Evolutionary conservation across 352 stramenopile genomes (phyloP).

Genomic region (Phytopythium cucurbitacearum): DNA sequence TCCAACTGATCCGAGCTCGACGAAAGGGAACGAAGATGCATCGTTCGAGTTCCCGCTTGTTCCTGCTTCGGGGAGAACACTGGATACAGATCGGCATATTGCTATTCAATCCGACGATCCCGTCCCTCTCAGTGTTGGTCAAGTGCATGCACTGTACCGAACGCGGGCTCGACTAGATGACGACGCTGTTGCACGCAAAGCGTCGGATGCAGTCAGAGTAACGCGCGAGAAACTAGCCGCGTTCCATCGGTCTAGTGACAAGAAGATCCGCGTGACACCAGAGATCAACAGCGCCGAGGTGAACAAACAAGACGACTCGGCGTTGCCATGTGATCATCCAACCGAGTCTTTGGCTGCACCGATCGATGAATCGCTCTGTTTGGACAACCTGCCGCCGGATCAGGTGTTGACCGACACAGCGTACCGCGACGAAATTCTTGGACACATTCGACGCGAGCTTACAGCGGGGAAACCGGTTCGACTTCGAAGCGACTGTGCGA

Average conservation of each 20-base stretch:
- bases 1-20: not conserved
- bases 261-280: not conserved
- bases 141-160: slow-evolving; percentile 42
- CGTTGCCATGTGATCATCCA: no score
- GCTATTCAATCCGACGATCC: not conserved
- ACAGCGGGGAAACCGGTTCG: slow-evolving; percentile 22
- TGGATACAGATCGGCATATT: no score
- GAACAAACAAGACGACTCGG: not conserved
- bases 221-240: slow-evolving; percentile 10
- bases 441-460: slow-evolving; percentile 29
- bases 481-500: slow-evolving; percentile 12
- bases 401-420: slow-evolving; percentile 10
- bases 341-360: no score
- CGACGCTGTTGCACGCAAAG: slow-evolving; percentile 9
- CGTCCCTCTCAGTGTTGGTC: slow-evolving; percentile 27
- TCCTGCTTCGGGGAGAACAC: no score
- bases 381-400: slow-evolving; percentile 11
- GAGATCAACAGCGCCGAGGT: not conserved
- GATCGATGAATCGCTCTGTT: not conserved
- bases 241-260: not conserved
- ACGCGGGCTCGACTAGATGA: slow-evolving; percentile 31
- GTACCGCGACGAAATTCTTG: slow-evolving; percentile 27
- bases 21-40: not conserved
- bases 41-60: not conserved
- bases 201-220: slow-evolving; percentile 2